phyloP scores from a whole-genome alignment of 495 filamentous ascomycete genomes.

The Neurospora sublineolata region DNA sequence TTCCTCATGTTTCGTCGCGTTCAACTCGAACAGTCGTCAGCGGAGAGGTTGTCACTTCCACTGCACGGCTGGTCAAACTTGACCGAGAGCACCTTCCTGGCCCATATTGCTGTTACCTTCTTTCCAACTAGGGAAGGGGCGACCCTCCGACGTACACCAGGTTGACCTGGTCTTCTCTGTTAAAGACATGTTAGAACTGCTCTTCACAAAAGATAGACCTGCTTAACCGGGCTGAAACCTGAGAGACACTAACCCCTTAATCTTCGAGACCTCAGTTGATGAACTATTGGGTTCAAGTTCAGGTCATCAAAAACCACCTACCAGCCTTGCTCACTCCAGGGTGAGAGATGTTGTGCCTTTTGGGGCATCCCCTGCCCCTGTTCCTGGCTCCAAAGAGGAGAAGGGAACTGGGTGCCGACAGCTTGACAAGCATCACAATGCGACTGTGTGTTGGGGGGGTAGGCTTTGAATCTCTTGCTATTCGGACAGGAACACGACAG shows the following conservation, averaged over 20 bases:
- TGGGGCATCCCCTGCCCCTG: background rate
- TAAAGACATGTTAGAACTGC: background rate
- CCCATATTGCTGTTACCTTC: background rate
- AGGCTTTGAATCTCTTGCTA: background rate
- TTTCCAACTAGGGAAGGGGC: background rate
- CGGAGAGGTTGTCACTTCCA: background rate
- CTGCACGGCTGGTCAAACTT: background rate
- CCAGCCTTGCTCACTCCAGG: background rate
- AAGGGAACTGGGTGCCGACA: background rate
- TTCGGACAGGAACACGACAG: slow-evolving; percentile 1
- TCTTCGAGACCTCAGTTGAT: background rate
- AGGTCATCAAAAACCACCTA: background rate
- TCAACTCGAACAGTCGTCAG: background rate
- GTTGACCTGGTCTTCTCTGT: background rate
- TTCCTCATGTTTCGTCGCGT: background rate
- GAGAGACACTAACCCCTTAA: background rate
- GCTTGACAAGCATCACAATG: background rate
- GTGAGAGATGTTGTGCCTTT: background rate
- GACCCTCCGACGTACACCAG: background rate
- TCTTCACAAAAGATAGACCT: background rate
- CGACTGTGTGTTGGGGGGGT: background rate
- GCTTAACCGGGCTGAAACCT: background rate
- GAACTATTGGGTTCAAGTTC: background rate
- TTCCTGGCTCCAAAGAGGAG: background rate
- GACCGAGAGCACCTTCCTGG: background rate